These are phyloP conservation scores for Solanum neorickii DNA, from an alignment of 257 asterid species.

Conservation along the genomic window DNA sequence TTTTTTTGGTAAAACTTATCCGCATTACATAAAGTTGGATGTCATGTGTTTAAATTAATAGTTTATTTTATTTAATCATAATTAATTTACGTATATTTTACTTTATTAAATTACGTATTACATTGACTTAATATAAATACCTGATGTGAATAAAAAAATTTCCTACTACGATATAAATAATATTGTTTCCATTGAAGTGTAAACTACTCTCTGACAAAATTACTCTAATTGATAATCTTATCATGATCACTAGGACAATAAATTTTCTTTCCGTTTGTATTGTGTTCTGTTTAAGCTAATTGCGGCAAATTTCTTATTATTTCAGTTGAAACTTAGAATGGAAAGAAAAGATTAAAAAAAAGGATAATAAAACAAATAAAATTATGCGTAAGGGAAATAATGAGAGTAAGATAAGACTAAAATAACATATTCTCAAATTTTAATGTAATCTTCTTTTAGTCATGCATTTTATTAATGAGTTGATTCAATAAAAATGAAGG, in stretches of 20 bases:
- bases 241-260: not conserved
- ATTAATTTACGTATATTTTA: too few relatives aligned
- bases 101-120: too few relatives aligned
- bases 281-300: not conserved
- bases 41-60: too few relatives aligned
- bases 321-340: not conserved
- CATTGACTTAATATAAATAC: too few relatives aligned
- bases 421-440: too few relatives aligned
- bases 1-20: not conserved
- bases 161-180: not conserved
- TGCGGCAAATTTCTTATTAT: not conserved
- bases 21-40: too few relatives aligned
- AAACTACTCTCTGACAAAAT: not conserved
- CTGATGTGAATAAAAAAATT: not conserved
- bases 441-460: rapidly evolving
- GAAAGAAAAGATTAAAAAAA: not conserved
- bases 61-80: too few relatives aligned
- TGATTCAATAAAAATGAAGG: too few relatives aligned
- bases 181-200: not conserved
- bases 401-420: not conserved
- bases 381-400: not conserved
- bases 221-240: not conserved
- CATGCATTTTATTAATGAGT: too few relatives aligned
- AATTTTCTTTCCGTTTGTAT: not conserved
- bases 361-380: not conserved